Evolutionary conservation across 208 protist species (phyloP).

Genomic region (Trypanosoma melophagium): DNA sequence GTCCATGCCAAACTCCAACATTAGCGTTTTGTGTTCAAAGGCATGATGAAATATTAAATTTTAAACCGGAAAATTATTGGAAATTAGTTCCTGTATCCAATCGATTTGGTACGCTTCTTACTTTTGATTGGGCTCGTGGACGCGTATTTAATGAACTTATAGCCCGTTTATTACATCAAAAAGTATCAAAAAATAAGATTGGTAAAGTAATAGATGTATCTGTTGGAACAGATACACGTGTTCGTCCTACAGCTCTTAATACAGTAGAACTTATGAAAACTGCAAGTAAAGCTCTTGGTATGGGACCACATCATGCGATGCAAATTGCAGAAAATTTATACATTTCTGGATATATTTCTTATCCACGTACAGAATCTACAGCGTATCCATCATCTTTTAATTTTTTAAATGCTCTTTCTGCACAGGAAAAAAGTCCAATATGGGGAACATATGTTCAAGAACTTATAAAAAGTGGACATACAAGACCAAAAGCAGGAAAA

Average conservation of each 20-base stretch:
- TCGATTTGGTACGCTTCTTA: conserved; percentile 58
- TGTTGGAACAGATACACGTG: conserved; percentile 53
- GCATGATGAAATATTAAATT: conserved; percentile 91
- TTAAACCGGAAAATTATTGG: conserved; percentile 92
- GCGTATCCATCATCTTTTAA: conserved; percentile 92
- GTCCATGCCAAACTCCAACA: conserved; percentile 97
- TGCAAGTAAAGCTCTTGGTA: conserved; percentile 73
- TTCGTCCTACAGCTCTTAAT: conserved; percentile 90
- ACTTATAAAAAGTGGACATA: conserved; percentile 60
- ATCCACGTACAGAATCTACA: conserved; percentile 96
- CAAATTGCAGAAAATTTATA: conserved; percentile 96
- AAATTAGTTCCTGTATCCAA: conserved; percentile 65
- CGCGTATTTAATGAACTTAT: conserved; percentile 91
- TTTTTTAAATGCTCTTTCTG: conserved; percentile 53
- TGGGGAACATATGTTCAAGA: conserved; percentile 77
- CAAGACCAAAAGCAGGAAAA: conserved; percentile 78
- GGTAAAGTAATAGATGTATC: conserved; percentile 67
- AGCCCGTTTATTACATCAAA: conserved; percentile 64
- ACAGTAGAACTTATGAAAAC: conserved; percentile 95
- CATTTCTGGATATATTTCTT: conserved; percentile 96
- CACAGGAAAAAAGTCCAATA: conserved; percentile 51
- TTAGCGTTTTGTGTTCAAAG: conserved; percentile 93
- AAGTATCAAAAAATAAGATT: conserved; percentile 48
- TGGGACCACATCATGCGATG: conserved; percentile 94
- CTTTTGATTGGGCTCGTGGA: conserved; percentile 89